These are phyloP conservation scores for Violaceomyces palustris DNA, from an alignment of 1,284 basidiomycete species.

Conservation along the genomic window DNA sequence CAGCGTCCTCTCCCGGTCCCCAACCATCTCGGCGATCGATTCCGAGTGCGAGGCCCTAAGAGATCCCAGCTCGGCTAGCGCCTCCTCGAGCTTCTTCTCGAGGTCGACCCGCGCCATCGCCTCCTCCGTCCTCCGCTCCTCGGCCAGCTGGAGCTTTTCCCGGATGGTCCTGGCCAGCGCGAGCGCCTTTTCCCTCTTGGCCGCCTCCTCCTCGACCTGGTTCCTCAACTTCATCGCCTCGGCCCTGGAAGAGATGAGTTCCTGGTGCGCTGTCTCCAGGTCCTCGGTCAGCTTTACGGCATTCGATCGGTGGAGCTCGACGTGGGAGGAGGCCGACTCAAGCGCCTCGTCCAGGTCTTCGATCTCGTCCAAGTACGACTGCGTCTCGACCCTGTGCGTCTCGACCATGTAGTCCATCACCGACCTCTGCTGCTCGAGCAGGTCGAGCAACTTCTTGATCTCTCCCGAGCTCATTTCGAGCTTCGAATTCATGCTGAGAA, in stretches of 20 bases:
- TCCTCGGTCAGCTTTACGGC: conserved; percentile 19
- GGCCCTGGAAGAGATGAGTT: conserved; percentile 15
- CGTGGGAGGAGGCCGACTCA: conserved; percentile 7
- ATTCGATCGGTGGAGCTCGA: conserved; percentile 8
- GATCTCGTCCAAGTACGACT: conserved; percentile 31
- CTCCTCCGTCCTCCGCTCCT: too few species aligned
- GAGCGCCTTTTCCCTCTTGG: conserved; percentile 25
- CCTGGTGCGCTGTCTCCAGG: conserved; percentile 20
- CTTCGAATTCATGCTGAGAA: conserved; percentile 30
- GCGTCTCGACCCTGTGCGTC: conserved; percentile 35
- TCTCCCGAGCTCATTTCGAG: conserved; percentile 26
- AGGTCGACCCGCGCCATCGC: too few species aligned
- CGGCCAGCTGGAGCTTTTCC: conserved; percentile 14
- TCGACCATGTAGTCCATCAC: conserved; percentile 46
- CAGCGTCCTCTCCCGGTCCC: too few species aligned
- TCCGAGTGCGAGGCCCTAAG: too few species aligned
- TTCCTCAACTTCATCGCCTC: conserved; percentile 16
- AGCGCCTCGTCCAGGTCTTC: conserved; percentile 24
- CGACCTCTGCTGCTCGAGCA: conserved; percentile 40
- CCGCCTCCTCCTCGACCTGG: conserved; percentile 14
- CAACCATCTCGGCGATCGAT: too few species aligned
- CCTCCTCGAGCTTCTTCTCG: too few species aligned
- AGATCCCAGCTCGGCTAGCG: too few species aligned
- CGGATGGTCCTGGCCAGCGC: conserved; percentile 12
- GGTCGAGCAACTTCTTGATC: conserved; percentile 37